phyloP scores from a whole-genome alignment of 2,329 filamentous ascomycete genomes.

The Aspergillus spinulosporus region DNA sequence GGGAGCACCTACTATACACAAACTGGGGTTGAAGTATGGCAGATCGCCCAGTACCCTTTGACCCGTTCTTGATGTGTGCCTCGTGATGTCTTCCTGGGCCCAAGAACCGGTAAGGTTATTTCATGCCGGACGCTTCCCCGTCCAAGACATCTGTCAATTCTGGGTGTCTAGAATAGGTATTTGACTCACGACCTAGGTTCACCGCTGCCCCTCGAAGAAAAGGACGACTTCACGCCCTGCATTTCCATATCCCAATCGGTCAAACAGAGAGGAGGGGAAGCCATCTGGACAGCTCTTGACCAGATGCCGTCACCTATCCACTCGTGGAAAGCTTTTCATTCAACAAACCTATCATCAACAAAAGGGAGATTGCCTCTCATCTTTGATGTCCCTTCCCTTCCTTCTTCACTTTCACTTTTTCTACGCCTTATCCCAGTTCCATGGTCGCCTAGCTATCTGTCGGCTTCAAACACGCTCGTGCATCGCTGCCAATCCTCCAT shows the following conservation, averaged over 20 bases:
- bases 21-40: constrained; percentile 21
- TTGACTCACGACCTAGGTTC: constrained; percentile 19
- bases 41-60: constrained; percentile 19
- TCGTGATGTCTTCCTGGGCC: constrained; percentile 24
- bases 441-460: constrained; percentile 14
- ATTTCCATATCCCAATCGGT: constrained; percentile 12
- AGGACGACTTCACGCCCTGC: constrained; percentile 10
- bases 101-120: constrained; percentile 22
- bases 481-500: constrained; percentile 14
- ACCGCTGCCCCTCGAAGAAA: constrained; percentile 25
- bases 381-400: constrained; percentile 16
- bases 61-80: constrained; percentile 21
- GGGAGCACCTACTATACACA: constrained; percentile 22
- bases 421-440: constrained; percentile 12
- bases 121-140: constrained; percentile 19
- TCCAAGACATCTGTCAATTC: constrained; percentile 27
- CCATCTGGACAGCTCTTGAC: constrained; percentile 17
- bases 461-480: constrained; percentile 16
- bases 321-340: constrained; percentile 15
- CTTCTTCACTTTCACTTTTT: constrained; percentile 2
- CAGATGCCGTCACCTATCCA: constrained; percentile 26
- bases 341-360: constrained; percentile 25
- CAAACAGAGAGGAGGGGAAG: constrained; percentile 23
- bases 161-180: constrained; percentile 20
- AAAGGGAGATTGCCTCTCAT: constrained; percentile 24